Base-by-base conservation (phyloP, 1,139 yeast genomes). In the Hyphopichia burtonii region DNA sequence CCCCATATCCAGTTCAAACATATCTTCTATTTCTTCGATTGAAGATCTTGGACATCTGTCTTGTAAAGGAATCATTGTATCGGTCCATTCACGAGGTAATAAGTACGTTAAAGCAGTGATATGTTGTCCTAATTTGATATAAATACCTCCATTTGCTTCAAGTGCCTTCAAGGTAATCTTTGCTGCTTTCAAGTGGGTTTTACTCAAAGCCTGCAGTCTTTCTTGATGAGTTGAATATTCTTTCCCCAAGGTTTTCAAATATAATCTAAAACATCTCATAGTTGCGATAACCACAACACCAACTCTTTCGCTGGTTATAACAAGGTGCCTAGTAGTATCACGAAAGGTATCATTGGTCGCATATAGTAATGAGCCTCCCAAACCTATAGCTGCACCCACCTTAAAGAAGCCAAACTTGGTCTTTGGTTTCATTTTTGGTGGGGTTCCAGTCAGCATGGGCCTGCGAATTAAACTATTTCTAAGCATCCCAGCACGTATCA, bases 91-190 rank as follows among this genome's bases (percentile, higher is more conserved):
- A 11, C 68, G 74, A 0, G 99, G 99, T 44, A 93, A 70, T 30
- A 93, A 68, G 63, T 93, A 94, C 0, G 97, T 88, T 75, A 93
- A 75, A 0, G 98, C 98, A 28, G 93, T 80, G 16, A 93, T 72
- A 61, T 93, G 99, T 59, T 93, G 99, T 7, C 99, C 99, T 37
- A 93, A 69, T 60, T 94, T 94, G 61, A 93, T 93, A 62, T 85
- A 93, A 7, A 93, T 78, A 2, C 99, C 99, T 14, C 96, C 97
- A 56, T 93, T 93, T 30, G 71, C 74, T 54, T 89, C 93, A 32
- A 93, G 68, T 0, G 97, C 97, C 42, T 68, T 67, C 46, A 89
- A 71, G 0, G 98, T 88, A 39, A 90, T 83, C 15, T 71, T 61
- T 0, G 99, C 98, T 38, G 96, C 93, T 43, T 71, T 70, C 46